These are phyloP conservation scores for Kwoniella sp. DNA, from an alignment of 768 basidiomycete species.

Conservation along the genomic window DNA sequence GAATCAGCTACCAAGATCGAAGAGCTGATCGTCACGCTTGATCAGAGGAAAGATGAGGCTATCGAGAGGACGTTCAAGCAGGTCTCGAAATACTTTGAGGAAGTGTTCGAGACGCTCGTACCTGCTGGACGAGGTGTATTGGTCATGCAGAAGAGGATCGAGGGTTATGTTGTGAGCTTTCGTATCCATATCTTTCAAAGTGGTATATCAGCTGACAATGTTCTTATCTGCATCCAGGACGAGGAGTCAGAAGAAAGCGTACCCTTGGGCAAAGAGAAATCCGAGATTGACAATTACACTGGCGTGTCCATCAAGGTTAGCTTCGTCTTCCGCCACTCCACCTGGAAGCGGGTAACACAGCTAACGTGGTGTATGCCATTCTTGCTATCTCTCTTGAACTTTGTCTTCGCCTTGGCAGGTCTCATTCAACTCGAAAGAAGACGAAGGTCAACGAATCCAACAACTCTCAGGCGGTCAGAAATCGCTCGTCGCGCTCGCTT, in stretches of 20 bases:
- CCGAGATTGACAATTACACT: constrained; percentile 83
- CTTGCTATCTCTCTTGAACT: not conserved
- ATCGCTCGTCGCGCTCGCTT: constrained; percentile 88
- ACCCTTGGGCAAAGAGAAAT: constrained; percentile 33
- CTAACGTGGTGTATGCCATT: not conserved
- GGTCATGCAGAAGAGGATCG: constrained; percentile 88
- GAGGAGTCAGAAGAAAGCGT: constrained; percentile 54
- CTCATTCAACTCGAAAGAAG: constrained; percentile 97
- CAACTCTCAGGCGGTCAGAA: constrained; percentile 98
- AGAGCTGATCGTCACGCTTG: constrained; percentile 87
- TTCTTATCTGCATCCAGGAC: constrained; percentile 25
- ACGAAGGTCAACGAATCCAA: constrained; percentile 93
- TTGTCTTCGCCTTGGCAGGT: constrained; percentile 62
- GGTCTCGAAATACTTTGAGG: constrained; percentile 93
- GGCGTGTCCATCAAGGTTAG: constrained; percentile 90
- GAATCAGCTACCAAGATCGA: constrained; percentile 85
- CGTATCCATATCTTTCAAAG: not conserved
- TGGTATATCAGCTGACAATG: not conserved
- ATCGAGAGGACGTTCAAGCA: constrained; percentile 98
- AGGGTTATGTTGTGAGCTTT: constrained; percentile 63
- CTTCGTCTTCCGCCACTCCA: too few species aligned
- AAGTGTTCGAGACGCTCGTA: constrained; percentile 94
- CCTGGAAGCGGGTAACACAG: too few species aligned
- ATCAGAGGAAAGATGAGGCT: constrained; percentile 96
- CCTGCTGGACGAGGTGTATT: constrained; percentile 87